Percentiles rank a stretch among this genome's conserved stretches.
These are phyloP conservation scores for Sarocladiaceae sp. DNA, from an alignment of 2,329 filamentous ascomycete genomes.

Conservation along the genomic window DNA sequence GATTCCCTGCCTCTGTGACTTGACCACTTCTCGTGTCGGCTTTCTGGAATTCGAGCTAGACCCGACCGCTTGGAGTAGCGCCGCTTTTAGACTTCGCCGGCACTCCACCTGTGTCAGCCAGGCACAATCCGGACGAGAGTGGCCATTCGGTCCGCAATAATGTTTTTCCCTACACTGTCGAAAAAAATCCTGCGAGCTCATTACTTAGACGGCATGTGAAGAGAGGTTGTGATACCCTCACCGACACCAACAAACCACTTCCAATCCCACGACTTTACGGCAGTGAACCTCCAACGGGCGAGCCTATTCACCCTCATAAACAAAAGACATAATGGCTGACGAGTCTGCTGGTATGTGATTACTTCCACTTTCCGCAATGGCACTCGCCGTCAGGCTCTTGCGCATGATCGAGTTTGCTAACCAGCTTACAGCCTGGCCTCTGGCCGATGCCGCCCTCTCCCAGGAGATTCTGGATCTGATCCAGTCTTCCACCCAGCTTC, in stretches of 20 bases:
- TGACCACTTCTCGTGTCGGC: too few species aligned
- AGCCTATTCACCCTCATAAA: slow-evolving; percentile 18
- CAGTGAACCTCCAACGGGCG: slow-evolving; percentile 51
- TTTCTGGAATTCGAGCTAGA: background rate
- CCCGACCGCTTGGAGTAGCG: background rate
- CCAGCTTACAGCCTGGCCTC: slow-evolving; percentile 54
- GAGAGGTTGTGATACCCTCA: background rate
- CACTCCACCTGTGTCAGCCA: background rate
- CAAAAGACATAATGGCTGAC: slow-evolving; percentile 19
- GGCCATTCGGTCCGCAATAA: background rate
- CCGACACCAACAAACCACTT: slow-evolving; percentile 12
- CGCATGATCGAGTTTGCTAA: too few species aligned
- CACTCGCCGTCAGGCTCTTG: too few species aligned
- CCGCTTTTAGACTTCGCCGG: background rate
- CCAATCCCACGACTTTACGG: slow-evolving; percentile 27
- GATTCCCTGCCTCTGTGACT: too few species aligned
- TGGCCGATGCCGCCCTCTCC: slow-evolving; percentile 69
- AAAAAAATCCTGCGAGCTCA: background rate
- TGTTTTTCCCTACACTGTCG: background rate
- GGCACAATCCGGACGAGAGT: background rate
- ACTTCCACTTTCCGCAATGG: too few species aligned
- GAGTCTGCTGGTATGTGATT: slow-evolving; percentile 21
- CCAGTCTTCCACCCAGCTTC: slow-evolving; percentile 62
- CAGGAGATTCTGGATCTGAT: slow-evolving; percentile 81
- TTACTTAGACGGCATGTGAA: background rate